These are phyloP conservation scores for Apiospora hydei DNA, from an alignment of 2,329 filamentous ascomycete genomes.

Conservation along the genomic window DNA sequence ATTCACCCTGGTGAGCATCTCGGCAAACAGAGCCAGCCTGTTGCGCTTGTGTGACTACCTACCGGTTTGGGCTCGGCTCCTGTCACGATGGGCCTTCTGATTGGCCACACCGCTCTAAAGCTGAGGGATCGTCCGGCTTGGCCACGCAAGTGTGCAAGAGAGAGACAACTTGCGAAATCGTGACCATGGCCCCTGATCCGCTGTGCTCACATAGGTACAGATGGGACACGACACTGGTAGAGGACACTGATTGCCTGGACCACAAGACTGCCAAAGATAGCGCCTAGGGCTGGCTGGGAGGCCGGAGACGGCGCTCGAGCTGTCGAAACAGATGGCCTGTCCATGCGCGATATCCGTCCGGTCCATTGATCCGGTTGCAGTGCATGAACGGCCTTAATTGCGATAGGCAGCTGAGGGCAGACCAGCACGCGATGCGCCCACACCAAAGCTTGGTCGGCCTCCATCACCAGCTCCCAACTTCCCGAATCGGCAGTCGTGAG, in stretches of 20 bases:
- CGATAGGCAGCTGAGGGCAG: neutral
- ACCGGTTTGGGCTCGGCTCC: neutral
- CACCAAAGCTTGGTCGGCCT: conserved; percentile 10
- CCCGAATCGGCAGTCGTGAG: conserved; percentile 5
- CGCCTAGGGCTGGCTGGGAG: neutral
- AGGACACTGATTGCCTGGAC: neutral
- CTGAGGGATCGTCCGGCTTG: neutral
- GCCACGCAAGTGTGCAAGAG: neutral
- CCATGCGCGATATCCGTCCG: conserved; percentile 10
- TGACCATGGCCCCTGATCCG: conserved; percentile 8
- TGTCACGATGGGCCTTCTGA: neutral
- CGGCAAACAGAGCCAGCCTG: neutral
- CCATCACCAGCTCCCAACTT: conserved; percentile 2
- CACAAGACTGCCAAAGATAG: neutral
- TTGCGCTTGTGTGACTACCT: neutral
- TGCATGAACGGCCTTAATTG: conserved; percentile 18
- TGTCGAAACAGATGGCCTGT: neutral
- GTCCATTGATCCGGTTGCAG: conserved; percentile 4
- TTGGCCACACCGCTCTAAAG: neutral
- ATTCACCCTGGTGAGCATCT: neutral
- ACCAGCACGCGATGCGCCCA: conserved; percentile 13
- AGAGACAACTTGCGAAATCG: neutral
- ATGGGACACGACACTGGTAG: neutral
- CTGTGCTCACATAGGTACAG: neutral
- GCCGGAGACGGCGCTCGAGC: neutral